phyloP scores from a whole-genome alignment of 2,329 filamentous ascomycete genomes.

The Ophiosphaerella narmari region DNA sequence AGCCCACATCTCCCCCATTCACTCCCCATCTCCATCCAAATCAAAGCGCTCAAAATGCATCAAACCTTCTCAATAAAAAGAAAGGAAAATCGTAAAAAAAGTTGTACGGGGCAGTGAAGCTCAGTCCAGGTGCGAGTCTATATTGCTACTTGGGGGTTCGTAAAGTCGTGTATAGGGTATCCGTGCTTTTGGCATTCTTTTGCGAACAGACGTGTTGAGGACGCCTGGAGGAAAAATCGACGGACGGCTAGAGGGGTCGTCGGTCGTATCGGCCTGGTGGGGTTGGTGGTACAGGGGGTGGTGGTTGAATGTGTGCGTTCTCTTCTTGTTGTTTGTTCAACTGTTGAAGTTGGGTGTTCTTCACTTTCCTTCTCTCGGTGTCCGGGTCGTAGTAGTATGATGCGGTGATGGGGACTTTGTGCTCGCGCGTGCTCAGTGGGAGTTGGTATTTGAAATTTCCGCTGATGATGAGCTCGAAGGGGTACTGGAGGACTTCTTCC shows the following conservation, averaged over 20 bases:
- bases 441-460: constrained; percentile 85
- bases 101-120: constrained; percentile 2
- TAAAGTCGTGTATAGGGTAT: constrained; percentile 46
- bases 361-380: constrained; percentile 39
- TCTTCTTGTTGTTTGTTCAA: constrained; percentile 3
- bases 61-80: neutral
- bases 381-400: constrained; percentile 44
- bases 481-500: constrained; percentile 87
- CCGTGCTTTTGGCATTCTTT: constrained; percentile 33
- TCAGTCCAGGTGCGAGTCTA: constrained; percentile 32
- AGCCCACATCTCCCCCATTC: too few relatives aligned
- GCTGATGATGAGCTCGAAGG: constrained; percentile 90
- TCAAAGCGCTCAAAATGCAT: neutral
- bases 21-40: neutral
- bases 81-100: constrained; percentile 29
- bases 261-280: constrained; percentile 37
- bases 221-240: too few relatives aligned
- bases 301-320: constrained; percentile 10
- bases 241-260: constrained; percentile 14
- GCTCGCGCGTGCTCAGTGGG: constrained; percentile 60
- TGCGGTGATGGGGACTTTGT: constrained; percentile 56
- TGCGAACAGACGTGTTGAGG: neutral
- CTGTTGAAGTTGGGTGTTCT: neutral
- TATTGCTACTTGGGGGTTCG: constrained; percentile 23
- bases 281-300: constrained; percentile 26